Evolutionary conservation across 768 basidiomycete species (phyloP), one percentile per base, ranked within the genome.

Genomic region (Suillus weaverae): DNA sequence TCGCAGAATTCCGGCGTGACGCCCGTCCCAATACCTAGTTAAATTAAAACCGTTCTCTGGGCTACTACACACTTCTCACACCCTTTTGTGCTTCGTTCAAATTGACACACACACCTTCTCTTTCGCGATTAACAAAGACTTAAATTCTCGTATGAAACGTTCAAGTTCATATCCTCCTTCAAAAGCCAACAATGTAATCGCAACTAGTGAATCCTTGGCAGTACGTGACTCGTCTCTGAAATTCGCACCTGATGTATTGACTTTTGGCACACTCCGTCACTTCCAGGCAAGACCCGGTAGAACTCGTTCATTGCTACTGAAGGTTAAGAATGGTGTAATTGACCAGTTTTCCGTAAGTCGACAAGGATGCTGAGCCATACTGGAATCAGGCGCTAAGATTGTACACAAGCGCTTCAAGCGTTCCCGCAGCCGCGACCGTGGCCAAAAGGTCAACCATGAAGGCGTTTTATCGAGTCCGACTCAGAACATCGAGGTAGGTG

Each of bases 191-290:
- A 14, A 26, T 51, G 14, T 14, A 9, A 51, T 16, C 8, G 7
- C 48, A 50, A 13, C 13, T 26, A 14, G 3, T 50, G 26, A 50
- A 16, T 5, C 26, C 7, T 50, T 26, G 48, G 14, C 50, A 51
- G 50, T 51, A 51, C 14, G 50, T 30, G 14, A 7, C 26, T 51
- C 26, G 14, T 51, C 16, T 30, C 16, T 51, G 7, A 51, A 30
- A 51, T 30, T 3, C 50, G 14, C 13, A 26, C 4, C 30, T 18
- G 14, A 8, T 51, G 14, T 73, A 71, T 66, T 71, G 68, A 73
- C 26, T 50, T 1, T 44, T 33, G 4, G 30, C 26, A 30, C 22
- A 3, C 14, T 51, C 5, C 16, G 2, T 30, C 26, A 26, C 26
- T 26, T 51, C 14, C 14, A 51, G 50, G 26, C 2, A 50, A 50